Conservation (phyloP, 1,284 basidiomycete species). For the Ustilago trichophora region DNA sequence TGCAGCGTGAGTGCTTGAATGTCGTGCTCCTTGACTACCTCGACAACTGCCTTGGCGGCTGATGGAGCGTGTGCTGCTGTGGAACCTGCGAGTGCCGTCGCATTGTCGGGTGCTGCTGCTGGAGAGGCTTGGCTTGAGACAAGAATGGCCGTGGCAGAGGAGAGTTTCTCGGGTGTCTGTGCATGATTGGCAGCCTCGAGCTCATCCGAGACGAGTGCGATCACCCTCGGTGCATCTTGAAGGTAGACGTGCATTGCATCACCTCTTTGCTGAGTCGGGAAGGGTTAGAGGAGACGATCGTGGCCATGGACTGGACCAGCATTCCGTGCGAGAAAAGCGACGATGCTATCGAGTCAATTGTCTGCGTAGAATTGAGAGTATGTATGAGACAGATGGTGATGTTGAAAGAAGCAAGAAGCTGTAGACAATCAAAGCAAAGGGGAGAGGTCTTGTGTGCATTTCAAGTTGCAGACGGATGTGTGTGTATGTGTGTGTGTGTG, state of each 20-base stretch:
- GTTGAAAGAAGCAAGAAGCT: too few relatives aligned
- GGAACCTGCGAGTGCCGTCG: conserved; percentile 9
- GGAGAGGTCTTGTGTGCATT: too few relatives aligned
- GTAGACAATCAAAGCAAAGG: too few relatives aligned
- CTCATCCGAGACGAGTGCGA: conserved; percentile 41
- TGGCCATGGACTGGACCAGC: background rate
- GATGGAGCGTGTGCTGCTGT: conserved; percentile 17
- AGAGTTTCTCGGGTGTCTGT: conserved; percentile 2
- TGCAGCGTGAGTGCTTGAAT: conserved; percentile 24
- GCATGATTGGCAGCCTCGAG: background rate
- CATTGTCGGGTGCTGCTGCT: conserved; percentile 10
- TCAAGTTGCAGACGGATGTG: too few relatives aligned
- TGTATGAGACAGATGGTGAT: too few relatives aligned
- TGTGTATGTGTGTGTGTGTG: too few relatives aligned
- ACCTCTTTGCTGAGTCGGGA: background rate
- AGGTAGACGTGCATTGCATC: conserved; percentile 60
- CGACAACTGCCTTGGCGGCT: conserved; percentile 41
- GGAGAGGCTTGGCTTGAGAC: conserved; percentile 26
- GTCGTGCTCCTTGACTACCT: conserved; percentile 43
- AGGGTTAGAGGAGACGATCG: background rate
- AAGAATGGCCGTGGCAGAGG: conserved; percentile 31
- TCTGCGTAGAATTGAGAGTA: too few relatives aligned
- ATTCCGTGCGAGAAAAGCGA: background rate
- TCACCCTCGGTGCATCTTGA: conserved; percentile 50
- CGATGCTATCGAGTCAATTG: too few relatives aligned